Evolutionary conservation across 225 moss, liverwort and hornwort genomes (phyloP), one percentile per base, ranked within the genome.

Genomic region (Pseudisothecium myosuroides): DNA sequence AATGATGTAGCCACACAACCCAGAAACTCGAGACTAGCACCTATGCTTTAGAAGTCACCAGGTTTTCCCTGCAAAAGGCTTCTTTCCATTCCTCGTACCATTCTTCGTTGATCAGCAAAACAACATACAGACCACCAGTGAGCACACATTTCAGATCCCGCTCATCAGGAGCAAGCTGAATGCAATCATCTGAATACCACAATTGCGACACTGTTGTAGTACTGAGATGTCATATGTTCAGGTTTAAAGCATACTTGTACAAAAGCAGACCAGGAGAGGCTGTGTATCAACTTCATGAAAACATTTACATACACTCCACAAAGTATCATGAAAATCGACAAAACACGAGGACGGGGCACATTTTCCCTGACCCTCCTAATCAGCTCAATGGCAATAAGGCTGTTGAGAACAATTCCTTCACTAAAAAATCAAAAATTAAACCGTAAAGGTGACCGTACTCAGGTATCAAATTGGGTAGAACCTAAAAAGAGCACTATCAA

Each of bases 321-420:
- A 87, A 79, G 56, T 82, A 80, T 81, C 88, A 90, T 74, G 90
- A 85, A 90, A 90, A 86, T 62, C 22, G 76, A 69, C 75, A 61
- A 12, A 80, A 83, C 80, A 88, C 81, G 34, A 69, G 85, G 66
- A 75, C 73, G 59, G 88, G 85, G 88, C 88, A 86, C 76, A 77
- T 91, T 91, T 76, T 86, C 72, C 90, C 72, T 80, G 75, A 88
- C 91, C 81, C 58, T 73, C 87, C 81, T 65, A 81, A 85, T 88
- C 91, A 88, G 91, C 88, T 86, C 83, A 88, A 83, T 87, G 69
- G 62, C 71, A 89, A 67, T 66, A 78, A 83, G 83, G 84, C 83
- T 83, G 78, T 68, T 86, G 78, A 87, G 83, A 82, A 89, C 86
- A 89, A 89, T 87, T 89, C 83, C 72, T 64, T 86, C 19, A 90